Conservation (phyloP, 495 filamentous ascomycete species). For the Saxophila tyrrhenica region DNA sequence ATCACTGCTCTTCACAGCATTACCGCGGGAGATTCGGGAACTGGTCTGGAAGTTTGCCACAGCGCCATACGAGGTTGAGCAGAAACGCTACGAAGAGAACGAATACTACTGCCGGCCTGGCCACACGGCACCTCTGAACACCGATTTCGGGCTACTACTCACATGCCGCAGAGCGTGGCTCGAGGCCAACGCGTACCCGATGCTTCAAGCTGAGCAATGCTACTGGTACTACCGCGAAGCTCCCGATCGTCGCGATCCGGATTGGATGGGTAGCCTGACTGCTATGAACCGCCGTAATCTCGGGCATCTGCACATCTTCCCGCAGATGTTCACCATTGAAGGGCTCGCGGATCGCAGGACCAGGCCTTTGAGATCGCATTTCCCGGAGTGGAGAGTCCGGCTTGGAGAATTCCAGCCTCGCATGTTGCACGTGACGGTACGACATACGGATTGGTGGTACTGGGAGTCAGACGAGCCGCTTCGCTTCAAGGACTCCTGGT, state of each 20-base stretch:
- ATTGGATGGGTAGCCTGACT: slow-evolving; percentile 8
- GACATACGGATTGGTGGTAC: slow-evolving; percentile 30
- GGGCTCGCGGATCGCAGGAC: not conserved
- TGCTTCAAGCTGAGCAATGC: slow-evolving; percentile 19
- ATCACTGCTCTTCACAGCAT: slow-evolving; percentile 24
- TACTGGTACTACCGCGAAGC: slow-evolving; percentile 12
- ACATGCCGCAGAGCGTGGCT: slow-evolving; percentile 26
- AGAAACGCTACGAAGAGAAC: slow-evolving; percentile 11
- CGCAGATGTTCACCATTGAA: slow-evolving; percentile 12
- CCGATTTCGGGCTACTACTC: slow-evolving; percentile 23
- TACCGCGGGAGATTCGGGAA: slow-evolving; percentile 28
- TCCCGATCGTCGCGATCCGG: slow-evolving; percentile 1
- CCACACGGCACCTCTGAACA: slow-evolving; percentile 16
- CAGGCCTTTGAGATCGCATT: not conserved
- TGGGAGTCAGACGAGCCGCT: slow-evolving; percentile 23
- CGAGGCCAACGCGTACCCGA: slow-evolving; percentile 22
- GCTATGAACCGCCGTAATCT: slow-evolving; percentile 8
- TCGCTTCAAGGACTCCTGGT: slow-evolving; percentile 16
- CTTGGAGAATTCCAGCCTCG: slow-evolving; percentile 13
- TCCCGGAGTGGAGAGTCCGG: not conserved
- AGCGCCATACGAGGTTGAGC: slow-evolving; percentile 21
- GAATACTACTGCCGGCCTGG: slow-evolving; percentile 24
- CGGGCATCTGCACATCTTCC: slow-evolving; percentile 13
- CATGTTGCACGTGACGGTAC: slow-evolving; percentile 23
- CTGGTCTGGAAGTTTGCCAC: slow-evolving; percentile 26